phyloP scores from a whole-genome alignment of 768 basidiomycete genomes.

The Boletus rufocinnamomeus region DNA sequence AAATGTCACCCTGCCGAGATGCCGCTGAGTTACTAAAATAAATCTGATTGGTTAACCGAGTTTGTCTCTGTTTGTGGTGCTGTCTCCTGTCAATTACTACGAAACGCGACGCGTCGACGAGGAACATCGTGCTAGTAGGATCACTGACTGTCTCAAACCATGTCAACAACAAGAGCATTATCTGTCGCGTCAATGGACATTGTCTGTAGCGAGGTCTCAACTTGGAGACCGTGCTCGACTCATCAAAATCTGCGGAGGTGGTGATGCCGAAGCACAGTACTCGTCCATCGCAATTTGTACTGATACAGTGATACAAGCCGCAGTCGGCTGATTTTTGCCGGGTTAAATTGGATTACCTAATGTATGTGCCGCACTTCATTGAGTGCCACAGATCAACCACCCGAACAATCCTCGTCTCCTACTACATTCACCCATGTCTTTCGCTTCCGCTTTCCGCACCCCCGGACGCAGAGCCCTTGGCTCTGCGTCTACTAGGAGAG shows the following conservation, averaged over 20 bases:
- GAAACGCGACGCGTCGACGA: not conserved
- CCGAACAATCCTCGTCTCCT: constrained; percentile 6
- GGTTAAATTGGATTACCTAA: constrained; percentile 22
- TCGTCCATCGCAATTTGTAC: constrained; percentile 17
- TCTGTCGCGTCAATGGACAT: not conserved
- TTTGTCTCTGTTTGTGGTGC: constrained; percentile 5
- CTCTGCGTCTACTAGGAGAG: constrained; percentile 31
- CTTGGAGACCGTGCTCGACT: too few species aligned
- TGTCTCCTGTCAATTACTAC: not conserved
- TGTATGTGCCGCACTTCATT: not conserved
- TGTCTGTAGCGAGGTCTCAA: not conserved
- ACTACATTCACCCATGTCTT: constrained; percentile 48
- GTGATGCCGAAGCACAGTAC: not conserved
- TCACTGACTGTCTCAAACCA: not conserved
- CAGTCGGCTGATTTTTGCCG: not conserved
- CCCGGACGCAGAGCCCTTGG: constrained; percentile 49
- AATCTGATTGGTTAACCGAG: not conserved
- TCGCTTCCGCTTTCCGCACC: constrained; percentile 48
- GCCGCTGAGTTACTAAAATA: not conserved
- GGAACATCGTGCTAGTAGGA: not conserved
- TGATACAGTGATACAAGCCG: not conserved
- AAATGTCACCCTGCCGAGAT: constrained; percentile 1
- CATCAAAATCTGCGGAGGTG: not conserved
- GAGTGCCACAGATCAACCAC: constrained; percentile 14
- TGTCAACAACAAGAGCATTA: not conserved